A percentile compares a stretch with the other conserved stretches of the same genome.
Evolutionary conservation across 2,329 filamentous ascomycete species (phyloP).

Genomic region (Sporothrix schenckii): DNA sequence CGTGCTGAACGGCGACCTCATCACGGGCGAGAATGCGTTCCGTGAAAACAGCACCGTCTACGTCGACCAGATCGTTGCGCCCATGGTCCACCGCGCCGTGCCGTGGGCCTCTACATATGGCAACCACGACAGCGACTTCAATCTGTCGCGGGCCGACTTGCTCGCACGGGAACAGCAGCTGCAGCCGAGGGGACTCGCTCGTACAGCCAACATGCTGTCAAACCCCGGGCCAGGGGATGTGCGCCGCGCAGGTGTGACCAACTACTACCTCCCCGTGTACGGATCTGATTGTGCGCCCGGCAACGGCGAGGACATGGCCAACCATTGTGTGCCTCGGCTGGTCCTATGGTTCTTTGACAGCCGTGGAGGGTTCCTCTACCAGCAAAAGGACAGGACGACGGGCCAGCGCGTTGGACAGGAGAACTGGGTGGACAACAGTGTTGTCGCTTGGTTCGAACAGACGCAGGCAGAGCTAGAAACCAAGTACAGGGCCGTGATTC

Average conservation of each 20-base stretch:
- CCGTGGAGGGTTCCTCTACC: constrained; percentile 52
- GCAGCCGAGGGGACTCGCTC: constrained; percentile 38
- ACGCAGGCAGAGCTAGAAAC: constrained; percentile 43
- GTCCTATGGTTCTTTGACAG: constrained; percentile 67
- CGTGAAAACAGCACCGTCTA: constrained; percentile 52
- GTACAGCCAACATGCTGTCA: constrained; percentile 37
- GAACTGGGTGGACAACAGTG: constrained; percentile 51
- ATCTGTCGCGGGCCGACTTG: constrained; percentile 47
- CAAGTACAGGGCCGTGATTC: constrained; percentile 43
- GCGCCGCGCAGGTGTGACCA: constrained; percentile 38
- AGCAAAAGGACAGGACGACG: constrained; percentile 35
- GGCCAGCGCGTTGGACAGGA: constrained; percentile 37
- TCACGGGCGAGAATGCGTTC: constrained; percentile 61
- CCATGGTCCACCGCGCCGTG: constrained; percentile 51
- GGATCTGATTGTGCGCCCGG: constrained; percentile 32
- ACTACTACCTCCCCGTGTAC: constrained; percentile 44
- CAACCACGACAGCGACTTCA: constrained; percentile 60
- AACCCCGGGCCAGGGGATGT: not conserved
- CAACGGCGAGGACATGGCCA: constrained; percentile 8
- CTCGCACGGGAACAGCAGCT: constrained; percentile 38
- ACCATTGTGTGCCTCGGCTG: constrained; percentile 38
- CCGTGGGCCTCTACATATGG: constrained; percentile 63
- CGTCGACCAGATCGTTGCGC: constrained; percentile 53
- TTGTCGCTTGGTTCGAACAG: constrained; percentile 50
- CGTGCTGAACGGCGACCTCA: constrained; percentile 65